A percentile compares a stretch with the other conserved stretches of the same genome.
Evolutionary conservation across 495 filamentous ascomycete genomes (phyloP).

Genomic region (Penicillium bialowiezense): DNA sequence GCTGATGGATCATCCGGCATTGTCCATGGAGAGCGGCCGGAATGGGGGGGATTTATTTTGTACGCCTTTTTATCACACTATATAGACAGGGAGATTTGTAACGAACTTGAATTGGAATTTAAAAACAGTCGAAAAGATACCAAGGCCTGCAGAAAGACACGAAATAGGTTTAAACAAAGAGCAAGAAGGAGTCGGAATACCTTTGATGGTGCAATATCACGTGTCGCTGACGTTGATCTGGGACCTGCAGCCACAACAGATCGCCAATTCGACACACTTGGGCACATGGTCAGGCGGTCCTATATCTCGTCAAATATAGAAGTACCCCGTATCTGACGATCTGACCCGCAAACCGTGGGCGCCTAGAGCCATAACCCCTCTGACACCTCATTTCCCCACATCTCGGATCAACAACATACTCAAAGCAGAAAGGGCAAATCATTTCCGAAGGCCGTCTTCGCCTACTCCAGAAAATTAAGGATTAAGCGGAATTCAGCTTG

Average conservation of each 20-base stretch:
- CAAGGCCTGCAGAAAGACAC: too few species aligned
- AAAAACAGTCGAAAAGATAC: not conserved
- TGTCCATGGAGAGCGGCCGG: constrained; percentile 11
- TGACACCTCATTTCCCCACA: not conserved
- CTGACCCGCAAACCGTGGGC: too few species aligned
- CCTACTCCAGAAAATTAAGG: too few species aligned
- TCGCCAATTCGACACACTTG: not conserved
- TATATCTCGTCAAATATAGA: not conserved
- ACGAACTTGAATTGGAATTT: constrained; percentile 7
- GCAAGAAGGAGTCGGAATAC: too few species aligned
- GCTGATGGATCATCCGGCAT: constrained; percentile 19
- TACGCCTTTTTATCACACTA: constrained; percentile 3
- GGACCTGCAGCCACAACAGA: not conserved
- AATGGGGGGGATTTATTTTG: constrained; percentile 1
- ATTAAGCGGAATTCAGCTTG: too few species aligned
- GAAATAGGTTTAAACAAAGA: too few species aligned
- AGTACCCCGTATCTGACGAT: too few species aligned
- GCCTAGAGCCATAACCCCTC: not conserved
- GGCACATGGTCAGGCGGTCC: not conserved
- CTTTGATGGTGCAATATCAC: not conserved
- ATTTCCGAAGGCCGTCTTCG: too few species aligned
- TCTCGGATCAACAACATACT: not conserved
- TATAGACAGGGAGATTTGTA: constrained; percentile 10
- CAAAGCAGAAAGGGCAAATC: too few species aligned
- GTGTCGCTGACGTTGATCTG: constrained; percentile 6